These are phyloP conservation scores for Trichoderma gamsii DNA, from an alignment of 495 filamentous ascomycete genomes.

Conservation along the genomic window DNA sequence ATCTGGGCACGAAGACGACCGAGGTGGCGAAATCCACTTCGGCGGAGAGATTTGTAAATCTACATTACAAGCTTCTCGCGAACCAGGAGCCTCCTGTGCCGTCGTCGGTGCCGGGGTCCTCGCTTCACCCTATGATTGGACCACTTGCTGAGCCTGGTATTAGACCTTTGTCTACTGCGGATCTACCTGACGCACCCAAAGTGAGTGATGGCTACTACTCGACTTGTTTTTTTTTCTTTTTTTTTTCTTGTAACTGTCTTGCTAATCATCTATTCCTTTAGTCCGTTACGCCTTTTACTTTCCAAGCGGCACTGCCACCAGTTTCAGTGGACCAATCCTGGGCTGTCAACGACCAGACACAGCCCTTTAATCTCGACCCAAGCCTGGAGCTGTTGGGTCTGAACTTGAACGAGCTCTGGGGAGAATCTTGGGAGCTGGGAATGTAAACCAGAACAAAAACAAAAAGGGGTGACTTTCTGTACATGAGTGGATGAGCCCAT, in stretches of 20 bases:
- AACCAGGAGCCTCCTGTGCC: conserved; percentile 34
- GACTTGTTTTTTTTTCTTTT: background rate
- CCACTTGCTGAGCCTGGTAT: conserved; percentile 13
- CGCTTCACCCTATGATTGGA: conserved; percentile 17
- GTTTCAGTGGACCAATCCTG: conserved; percentile 20
- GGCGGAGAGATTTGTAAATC: conserved; percentile 33
- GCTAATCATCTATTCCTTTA: background rate
- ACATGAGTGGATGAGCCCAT: background rate
- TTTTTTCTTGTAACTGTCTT: conserved; percentile 10
- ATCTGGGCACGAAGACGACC: conserved; percentile 33
- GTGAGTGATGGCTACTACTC: conserved; percentile 17
- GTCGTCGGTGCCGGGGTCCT: conserved; percentile 17
- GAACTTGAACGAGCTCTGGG: conserved; percentile 33
- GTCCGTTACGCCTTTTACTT: conserved; percentile 27
- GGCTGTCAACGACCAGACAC: background rate
- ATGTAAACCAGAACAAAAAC: background rate
- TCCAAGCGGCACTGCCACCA: conserved; percentile 16
- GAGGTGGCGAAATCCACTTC: conserved; percentile 35
- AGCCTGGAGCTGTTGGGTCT: conserved; percentile 26
- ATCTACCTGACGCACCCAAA: conserved; percentile 24
- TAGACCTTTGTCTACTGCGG: conserved; percentile 8
- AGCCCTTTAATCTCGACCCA: conserved; percentile 25
- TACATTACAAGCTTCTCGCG: conserved; percentile 38
- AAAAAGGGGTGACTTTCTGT: background rate
- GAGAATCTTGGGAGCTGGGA: conserved; percentile 22